These are phyloP conservation scores for Pseudogymnoascus sp. DNA, from an alignment of 2,329 filamentous ascomycete genomes.

Conservation along the genomic window DNA sequence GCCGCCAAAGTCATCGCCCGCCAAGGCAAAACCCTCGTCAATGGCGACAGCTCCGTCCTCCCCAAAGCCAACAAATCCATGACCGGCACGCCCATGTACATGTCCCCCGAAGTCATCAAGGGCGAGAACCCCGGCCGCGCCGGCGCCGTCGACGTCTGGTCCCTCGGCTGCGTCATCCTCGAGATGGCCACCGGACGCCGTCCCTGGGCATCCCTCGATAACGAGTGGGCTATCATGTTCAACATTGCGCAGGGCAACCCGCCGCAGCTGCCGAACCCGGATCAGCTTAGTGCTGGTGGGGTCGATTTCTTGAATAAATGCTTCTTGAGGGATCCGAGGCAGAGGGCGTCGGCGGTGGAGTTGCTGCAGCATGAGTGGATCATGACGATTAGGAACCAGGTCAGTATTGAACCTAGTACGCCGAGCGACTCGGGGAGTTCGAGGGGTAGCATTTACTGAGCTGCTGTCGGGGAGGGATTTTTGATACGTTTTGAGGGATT, in stretches of 20 bases:
- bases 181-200: conserved; percentile 95
- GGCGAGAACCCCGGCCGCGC: conserved; percentile 73
- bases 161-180: conserved; percentile 87
- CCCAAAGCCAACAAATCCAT: conserved; percentile 75
- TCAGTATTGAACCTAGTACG: conserved; percentile 52
- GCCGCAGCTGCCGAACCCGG: conserved; percentile 69
- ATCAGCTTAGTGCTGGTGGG: conserved; percentile 76
- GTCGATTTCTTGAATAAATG: conserved; percentile 84
- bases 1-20: conserved; percentile 94
- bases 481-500: not conserved
- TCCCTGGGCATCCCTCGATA: conserved; percentile 92
- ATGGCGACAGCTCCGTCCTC: conserved; percentile 46
- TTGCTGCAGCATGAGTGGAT: conserved; percentile 92
- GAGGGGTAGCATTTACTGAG: not conserved
- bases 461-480: no score
- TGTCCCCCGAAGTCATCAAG: conserved; percentile 98
- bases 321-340: conserved; percentile 75
- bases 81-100: conserved; percentile 99
- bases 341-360: conserved; percentile 75
- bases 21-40: conserved; percentile 77
- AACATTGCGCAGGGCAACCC: conserved; percentile 97
- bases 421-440: conserved; percentile 41
- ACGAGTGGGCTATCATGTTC: conserved; percentile 99
- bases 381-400: conserved; percentile 54
- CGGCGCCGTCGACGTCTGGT: conserved; percentile 92